Conservation (phyloP, 2,329 filamentous ascomycete species). For the Aureobasidium melanogenum region DNA sequence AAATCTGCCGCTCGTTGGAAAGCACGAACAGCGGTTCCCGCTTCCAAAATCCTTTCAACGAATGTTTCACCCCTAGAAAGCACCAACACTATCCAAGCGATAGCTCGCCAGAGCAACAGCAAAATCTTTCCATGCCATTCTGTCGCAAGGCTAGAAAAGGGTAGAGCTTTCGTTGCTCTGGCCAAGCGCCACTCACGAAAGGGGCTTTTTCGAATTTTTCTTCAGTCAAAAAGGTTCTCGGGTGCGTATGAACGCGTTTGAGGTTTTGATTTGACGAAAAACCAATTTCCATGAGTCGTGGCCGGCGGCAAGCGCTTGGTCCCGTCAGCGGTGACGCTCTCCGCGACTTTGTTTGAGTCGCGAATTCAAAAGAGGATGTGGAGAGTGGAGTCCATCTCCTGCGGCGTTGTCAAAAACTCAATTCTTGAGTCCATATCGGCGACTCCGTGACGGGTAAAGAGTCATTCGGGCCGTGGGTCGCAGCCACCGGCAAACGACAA, state of each 20-base stretch:
- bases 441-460: not conserved
- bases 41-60: not conserved
- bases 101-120: not conserved
- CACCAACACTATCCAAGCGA: not conserved
- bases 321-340: not conserved
- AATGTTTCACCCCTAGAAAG: not conserved
- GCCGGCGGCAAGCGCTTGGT: too few relatives aligned
- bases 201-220: not conserved
- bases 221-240: not conserved
- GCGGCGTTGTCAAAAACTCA: not conserved
- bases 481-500: not conserved
- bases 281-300: constrained; percentile 1
- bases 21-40: not conserved
- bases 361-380: not conserved
- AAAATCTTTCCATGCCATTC: not conserved
- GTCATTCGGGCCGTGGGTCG: not conserved
- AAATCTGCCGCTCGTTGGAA: not conserved
- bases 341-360: not conserved
- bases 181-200: not conserved
- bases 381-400: not conserved
- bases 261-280: not conserved
- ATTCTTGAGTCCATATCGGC: not conserved
- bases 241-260: not conserved
- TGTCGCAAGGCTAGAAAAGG: not conserved
- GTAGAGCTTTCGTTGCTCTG: too few relatives aligned